Base-by-base conservation (phyloP, 176 grass and related monocot species). In the Chloris gayana region DNA sequence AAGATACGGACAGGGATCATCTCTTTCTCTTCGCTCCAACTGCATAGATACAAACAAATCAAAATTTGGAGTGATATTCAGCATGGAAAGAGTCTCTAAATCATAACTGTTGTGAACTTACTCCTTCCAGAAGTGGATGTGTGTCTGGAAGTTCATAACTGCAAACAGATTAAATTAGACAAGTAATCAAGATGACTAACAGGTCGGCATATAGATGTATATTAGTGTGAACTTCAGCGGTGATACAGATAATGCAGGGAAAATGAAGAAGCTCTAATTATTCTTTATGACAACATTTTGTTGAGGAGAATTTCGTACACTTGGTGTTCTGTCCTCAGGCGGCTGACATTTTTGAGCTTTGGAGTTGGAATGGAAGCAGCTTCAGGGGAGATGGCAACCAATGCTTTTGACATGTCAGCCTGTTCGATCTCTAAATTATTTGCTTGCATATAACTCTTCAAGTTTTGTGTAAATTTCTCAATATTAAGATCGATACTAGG, bases 241-340 rank as follows among this genome's bases (percentile, higher is more conserved):
- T 46, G 35, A 67, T 75, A 76, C 26, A 44, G 35, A 67, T 27
- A 70, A 39, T 47, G 37, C 21, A 74, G 65, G 26, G 26, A 62
- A 81, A 47, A 25, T 35, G 31, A 80, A 46, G 14, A 13, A 80
- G 37, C 35, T 63, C 67, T 37, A 74, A n/a, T 60, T 66, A 74
- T 65, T 51, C 18, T 72, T 34, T 56, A 64, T 72, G 27, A 14
- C 14, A 56, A 31, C 67, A 46, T 74, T 86, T 67, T 72, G 8
- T 49, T 50, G 74, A 67, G 53, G 49, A 79, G 44, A 38, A 49
- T 42, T 42, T 73, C 95, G 75, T 98, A 98, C 92, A 92, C 95
- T 89, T 92, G 89, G 89, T 98, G 92, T 75, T 94, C 92, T 49
- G 89, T 98, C 72, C 92, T 90, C 47, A 98, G 84, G 26, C 95